Evolutionary conservation across 768 basidiomycete genomes (phyloP).

Genomic region (Arthromyces matolae): DNA sequence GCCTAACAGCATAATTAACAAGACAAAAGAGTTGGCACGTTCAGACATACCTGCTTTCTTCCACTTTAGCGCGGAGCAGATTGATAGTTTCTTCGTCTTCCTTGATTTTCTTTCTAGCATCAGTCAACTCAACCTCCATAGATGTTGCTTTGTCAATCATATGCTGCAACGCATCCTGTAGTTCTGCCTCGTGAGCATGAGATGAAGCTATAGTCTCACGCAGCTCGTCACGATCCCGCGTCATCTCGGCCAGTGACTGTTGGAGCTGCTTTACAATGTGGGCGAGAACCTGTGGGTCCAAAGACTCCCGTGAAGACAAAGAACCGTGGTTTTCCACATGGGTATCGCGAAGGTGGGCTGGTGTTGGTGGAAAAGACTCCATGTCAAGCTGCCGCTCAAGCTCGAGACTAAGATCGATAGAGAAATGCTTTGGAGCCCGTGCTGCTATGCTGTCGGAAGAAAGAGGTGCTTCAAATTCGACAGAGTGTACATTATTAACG

Average conservation of each 20-base stretch:
- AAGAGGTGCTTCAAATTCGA: constrained; percentile 38
- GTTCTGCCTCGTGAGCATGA: constrained; percentile 51
- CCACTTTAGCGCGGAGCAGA: constrained; percentile 77
- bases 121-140: constrained; percentile 54
- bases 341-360: constrained; percentile 24
- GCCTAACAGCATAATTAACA: constrained; percentile 37
- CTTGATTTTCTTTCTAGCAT: constrained; percentile 45
- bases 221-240: constrained; percentile 71
- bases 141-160: constrained; percentile 63
- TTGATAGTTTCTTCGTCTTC: constrained; percentile 78
- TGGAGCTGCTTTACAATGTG: constrained; percentile 75
- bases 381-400: constrained; percentile 72
- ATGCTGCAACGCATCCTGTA: constrained; percentile 59
- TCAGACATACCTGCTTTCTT: constrained; percentile 70
- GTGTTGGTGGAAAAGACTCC: constrained; percentile 54
- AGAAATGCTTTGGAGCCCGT: constrained; percentile 38
- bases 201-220: constrained; percentile 46
- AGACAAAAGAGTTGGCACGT: background rate
- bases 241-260: constrained; percentile 56
- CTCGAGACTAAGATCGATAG: constrained; percentile 77
- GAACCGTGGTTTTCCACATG: constrained; percentile 12
- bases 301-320: constrained; percentile 35
- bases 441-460: constrained; percentile 20
- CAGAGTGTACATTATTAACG: constrained; percentile 28
- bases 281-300: constrained; percentile 73